Evolutionary conservation across 345 rosid genomes (phyloP), one percentile per base, ranked within the genome.

Genomic region (Lepidium didymum): DNA sequence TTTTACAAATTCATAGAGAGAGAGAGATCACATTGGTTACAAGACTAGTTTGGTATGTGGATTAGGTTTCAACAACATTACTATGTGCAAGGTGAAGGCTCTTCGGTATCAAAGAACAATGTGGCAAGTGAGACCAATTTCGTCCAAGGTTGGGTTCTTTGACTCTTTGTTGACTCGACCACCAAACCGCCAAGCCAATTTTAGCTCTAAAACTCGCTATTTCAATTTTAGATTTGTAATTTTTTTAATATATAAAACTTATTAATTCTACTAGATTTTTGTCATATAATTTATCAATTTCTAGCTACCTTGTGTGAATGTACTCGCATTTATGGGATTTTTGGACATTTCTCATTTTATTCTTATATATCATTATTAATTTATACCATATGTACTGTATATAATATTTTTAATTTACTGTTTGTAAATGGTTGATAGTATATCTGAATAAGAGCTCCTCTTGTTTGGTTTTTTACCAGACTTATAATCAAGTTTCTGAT

Each of bases 71-170:
- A 88, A 87, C 86, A 87, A 75, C 86, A 78, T 58, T 78, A 84
- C 63, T 76, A 86, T 59, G 85, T 82, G 73, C 78, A 73, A 60
- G 92, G 78, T 62, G 97, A 87, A 76, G 88, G 92, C 23, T 77
- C 96, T 8, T 81, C 91, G 5, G 76, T 62, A 47, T 36, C 78
- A 34, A 87, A 81, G 78, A 78, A 56, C 75, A 66, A 73, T 47
- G 75, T 69, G 79, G 80, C 72, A 31, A 55, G 73, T 59, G 91
- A 85, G 79, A 87, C 94, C 55, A 86, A 84, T 81, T 85, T 86
- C 90, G 75, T 85, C 71, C 86, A 90, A 33, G 90, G 89, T 72
- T 90, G 97, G 97, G 80, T 86, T 62, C 79, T 90, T 64, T 87
- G 80, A 87, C 34, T 59, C 37, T 61, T 41, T 37, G 64, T 74